A percentile compares a stretch with the other conserved stretches of the same genome.
Evolutionary conservation across 495 filamentous ascomycete species (phyloP).

Genomic region (Penicillium paxilli): DNA sequence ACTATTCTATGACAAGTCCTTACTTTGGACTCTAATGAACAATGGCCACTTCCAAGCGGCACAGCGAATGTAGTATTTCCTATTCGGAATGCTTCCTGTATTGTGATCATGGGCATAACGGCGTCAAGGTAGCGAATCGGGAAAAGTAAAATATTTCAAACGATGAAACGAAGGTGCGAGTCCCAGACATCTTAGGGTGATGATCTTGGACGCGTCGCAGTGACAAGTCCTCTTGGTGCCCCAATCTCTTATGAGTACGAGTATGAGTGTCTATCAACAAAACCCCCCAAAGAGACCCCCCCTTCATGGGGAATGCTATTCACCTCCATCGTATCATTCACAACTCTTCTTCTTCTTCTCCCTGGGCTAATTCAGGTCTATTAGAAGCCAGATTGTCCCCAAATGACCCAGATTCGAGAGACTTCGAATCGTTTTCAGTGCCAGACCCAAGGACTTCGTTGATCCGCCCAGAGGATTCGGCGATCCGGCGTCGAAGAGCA

Average conservation of each 20-base stretch:
- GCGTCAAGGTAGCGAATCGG: conserved; percentile 17
- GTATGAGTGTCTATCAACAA: conserved; percentile 9
- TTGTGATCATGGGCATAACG: conserved; percentile 26
- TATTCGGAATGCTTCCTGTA: conserved; percentile 21
- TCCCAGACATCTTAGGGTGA: not conserved
- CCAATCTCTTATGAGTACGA: not conserved
- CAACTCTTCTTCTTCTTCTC: conserved; percentile 46
- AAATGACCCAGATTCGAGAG: conserved; percentile 10
- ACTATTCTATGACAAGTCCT: not conserved
- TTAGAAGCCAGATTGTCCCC: conserved; percentile 12
- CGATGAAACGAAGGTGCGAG: not conserved
- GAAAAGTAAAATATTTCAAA: not conserved
- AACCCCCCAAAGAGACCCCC: not conserved
- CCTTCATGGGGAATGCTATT: not conserved
- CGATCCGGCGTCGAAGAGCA: conserved; percentile 48
- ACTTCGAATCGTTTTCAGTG: conserved; percentile 9
- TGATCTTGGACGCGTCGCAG: not conserved
- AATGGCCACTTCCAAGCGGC: conserved; percentile 15
- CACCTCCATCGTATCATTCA: conserved; percentile 14
- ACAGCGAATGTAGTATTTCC: conserved; percentile 27
- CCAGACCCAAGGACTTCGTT: conserved; percentile 33
- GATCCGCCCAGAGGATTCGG: conserved; percentile 40
- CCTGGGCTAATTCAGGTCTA: conserved; percentile 6
- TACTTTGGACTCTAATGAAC: conserved; percentile 5
- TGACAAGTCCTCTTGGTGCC: not conserved